These are phyloP conservation scores for Blastobotrys apis DNA, from an alignment of 1,139 yeast species.

Conservation along the genomic window DNA sequence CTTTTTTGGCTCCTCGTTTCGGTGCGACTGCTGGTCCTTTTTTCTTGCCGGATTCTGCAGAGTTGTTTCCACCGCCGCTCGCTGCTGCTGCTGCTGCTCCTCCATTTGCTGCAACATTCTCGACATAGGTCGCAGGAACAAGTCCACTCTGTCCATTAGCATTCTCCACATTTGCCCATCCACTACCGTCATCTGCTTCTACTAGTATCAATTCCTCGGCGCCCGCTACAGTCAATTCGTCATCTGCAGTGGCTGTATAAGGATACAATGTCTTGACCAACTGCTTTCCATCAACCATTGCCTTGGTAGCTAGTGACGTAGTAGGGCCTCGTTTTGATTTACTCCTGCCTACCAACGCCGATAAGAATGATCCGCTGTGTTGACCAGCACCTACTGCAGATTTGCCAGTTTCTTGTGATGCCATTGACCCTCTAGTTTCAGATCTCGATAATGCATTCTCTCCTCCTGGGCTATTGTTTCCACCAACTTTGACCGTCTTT, in stretches of 20 bases:
- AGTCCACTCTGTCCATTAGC: slow-evolving; percentile 55
- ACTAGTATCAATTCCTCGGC: slow-evolving; percentile 62
- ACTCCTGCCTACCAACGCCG: slow-evolving; percentile 18
- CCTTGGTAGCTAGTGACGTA: neutral
- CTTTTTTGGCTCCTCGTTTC: slow-evolving; percentile 62
- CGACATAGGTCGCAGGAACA: slow-evolving; percentile 84
- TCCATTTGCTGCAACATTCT: slow-evolving; percentile 26
- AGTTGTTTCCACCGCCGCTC: neutral
- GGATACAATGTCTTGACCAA: slow-evolving; percentile 60
- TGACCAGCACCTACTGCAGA: slow-evolving; percentile 12
- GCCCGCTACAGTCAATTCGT: slow-evolving; percentile 59
- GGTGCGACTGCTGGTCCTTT: slow-evolving; percentile 84
- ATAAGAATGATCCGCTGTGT: slow-evolving; percentile 17
- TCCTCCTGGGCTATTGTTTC: neutral
- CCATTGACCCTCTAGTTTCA: slow-evolving; percentile 5
- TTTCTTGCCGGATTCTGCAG: slow-evolving; percentile 44
- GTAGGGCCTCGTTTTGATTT: neutral
- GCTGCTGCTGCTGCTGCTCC: slow-evolving; percentile 13
- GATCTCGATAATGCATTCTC: slow-evolving; percentile 3
- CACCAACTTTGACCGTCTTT: slow-evolving; percentile 13
- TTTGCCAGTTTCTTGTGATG: slow-evolving; percentile 8
- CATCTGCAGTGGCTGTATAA: slow-evolving; percentile 68
- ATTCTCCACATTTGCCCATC: slow-evolving; percentile 70
- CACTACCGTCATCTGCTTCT: slow-evolving; percentile 80
- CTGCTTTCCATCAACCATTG: slow-evolving; percentile 18